phyloP scores from a whole-genome alignment of 2,329 filamentous ascomycete genomes.

The Sclerotinia glacialis region DNA sequence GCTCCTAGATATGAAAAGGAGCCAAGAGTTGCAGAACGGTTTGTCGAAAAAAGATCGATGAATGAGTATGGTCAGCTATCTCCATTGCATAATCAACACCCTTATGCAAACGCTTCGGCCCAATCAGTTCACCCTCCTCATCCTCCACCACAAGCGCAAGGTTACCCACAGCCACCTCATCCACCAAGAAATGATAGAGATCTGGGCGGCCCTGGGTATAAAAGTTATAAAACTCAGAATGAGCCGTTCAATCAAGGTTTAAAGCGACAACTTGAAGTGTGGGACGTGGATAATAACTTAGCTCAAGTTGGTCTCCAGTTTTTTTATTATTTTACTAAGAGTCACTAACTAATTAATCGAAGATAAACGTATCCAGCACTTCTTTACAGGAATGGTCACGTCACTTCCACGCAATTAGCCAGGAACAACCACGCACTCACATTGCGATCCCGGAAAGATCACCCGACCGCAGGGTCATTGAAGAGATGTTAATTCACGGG shows the following conservation, averaged over 20 bases:
- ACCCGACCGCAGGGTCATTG: conserved; percentile 49
- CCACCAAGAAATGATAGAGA: conserved; percentile 35
- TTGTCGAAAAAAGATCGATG: conserved; percentile 31
- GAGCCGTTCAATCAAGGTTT: conserved; percentile 31
- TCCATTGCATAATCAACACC: conserved; percentile 27
- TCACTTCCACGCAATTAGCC: conserved; percentile 49
- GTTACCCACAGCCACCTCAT: conserved; percentile 32
- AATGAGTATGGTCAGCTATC: conserved; percentile 33
- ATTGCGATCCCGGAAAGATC: conserved; percentile 47
- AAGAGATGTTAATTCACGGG: conserved; percentile 50
- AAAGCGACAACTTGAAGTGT: conserved; percentile 36
- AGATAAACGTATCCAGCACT: conserved; percentile 34
- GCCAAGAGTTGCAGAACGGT: conserved; percentile 29
- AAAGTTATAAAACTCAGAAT: conserved; percentile 27
- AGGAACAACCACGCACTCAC: conserved; percentile 49
- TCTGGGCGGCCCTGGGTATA: conserved; percentile 27
- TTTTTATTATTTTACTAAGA: not conserved
- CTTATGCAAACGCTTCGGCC: conserved; percentile 25
- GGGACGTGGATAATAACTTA: conserved; percentile 38
- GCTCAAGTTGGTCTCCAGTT: conserved; percentile 30
- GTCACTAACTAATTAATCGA: not conserved
- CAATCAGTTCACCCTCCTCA: conserved; percentile 27
- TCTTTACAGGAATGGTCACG: conserved; percentile 46
- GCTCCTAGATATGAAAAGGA: conserved; percentile 34
- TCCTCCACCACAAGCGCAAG: conserved; percentile 27